Evolutionary conservation across 2,329 filamentous ascomycete genomes (phyloP).

Genomic region (Chalara sp.): DNA sequence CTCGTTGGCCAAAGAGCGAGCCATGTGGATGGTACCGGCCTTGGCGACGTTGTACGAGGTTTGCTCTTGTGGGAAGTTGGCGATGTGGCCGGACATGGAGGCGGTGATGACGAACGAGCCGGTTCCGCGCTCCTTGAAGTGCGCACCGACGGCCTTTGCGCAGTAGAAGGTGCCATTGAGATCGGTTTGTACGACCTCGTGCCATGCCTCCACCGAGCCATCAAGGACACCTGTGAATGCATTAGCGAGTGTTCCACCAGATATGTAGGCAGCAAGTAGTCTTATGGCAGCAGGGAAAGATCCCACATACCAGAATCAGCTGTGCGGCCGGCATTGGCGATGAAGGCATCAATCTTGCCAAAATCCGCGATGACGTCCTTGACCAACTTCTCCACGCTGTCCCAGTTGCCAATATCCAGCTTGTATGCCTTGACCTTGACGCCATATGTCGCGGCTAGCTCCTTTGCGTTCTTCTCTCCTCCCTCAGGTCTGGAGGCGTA

Average conservation of each 20-base stretch:
- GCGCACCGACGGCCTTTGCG: conserved; percentile 59
- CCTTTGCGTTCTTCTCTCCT: conserved; percentile 59
- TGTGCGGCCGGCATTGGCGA: conserved; percentile 65
- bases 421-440: conserved; percentile 64
- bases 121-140: conserved; percentile 59
- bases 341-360: conserved; percentile 59
- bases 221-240: conserved; percentile 45
- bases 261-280: neutral
- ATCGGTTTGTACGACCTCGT: conserved; percentile 58
- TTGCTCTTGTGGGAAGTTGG: conserved; percentile 56
- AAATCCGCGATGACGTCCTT: conserved; percentile 60
- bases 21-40: conserved; percentile 59
- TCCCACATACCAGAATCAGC: conserved; percentile 47
- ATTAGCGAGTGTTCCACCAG: neutral
- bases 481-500: conserved; percentile 55
- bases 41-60: conserved; percentile 60
- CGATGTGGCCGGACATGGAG: conserved; percentile 51
- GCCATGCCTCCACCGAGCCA: conserved; percentile 60
- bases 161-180: conserved; percentile 60
- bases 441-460: conserved; percentile 51
- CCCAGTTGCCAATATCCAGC: conserved; percentile 51
- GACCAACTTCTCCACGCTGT: conserved; percentile 44
- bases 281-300: neutral
- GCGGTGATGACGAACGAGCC: conserved; percentile 61
- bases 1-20: conserved; percentile 58